A percentile compares a stretch with the other conserved stretches of the same genome.
Evolutionary conservation across 2,329 filamentous ascomycete genomes (phyloP).

Genomic region (Aspergillus oerlinghausenensis): DNA sequence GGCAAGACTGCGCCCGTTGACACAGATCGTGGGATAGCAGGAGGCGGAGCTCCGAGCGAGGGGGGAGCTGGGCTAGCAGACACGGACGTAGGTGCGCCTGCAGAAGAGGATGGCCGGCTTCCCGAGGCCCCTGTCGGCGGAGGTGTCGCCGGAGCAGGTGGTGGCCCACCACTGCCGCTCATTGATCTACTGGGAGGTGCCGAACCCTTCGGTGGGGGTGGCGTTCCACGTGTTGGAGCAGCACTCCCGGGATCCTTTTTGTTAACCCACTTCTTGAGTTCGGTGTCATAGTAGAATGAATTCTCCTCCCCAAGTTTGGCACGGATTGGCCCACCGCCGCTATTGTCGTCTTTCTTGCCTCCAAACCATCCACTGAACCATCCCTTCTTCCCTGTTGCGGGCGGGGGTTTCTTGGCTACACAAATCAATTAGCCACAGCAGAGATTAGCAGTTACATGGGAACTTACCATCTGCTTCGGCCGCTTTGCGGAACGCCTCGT

Average conservation of each 20-base stretch:
- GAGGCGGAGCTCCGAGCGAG: constrained; percentile 26
- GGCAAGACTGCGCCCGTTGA: constrained; percentile 32
- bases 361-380: constrained; percentile 87
- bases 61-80: constrained; percentile 30
- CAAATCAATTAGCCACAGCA: constrained; percentile 44
- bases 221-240: constrained; percentile 57
- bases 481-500: constrained; percentile 78
- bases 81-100: constrained; percentile 21
- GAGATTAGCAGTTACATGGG: not conserved
- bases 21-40: constrained; percentile 31
- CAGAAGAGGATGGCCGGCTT: constrained; percentile 32
- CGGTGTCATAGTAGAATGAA: constrained; percentile 88
- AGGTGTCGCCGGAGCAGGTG: constrained; percentile 25
- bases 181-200: constrained; percentile 48
- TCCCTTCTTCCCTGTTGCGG: constrained; percentile 44
- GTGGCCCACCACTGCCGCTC: constrained; percentile 52
- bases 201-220: constrained; percentile 69
- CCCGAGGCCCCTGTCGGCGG: constrained; percentile 17
- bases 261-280: constrained; percentile 98
- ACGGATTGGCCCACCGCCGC: constrained; percentile 60
- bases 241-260: constrained; percentile 74
- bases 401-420: constrained; percentile 34
- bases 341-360: constrained; percentile 48
- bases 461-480: constrained; percentile 63
- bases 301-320: constrained; percentile 93